Evolutionary conservation across 495 filamentous ascomycete genomes (phyloP).

Genomic region (Darksidea phi): DNA sequence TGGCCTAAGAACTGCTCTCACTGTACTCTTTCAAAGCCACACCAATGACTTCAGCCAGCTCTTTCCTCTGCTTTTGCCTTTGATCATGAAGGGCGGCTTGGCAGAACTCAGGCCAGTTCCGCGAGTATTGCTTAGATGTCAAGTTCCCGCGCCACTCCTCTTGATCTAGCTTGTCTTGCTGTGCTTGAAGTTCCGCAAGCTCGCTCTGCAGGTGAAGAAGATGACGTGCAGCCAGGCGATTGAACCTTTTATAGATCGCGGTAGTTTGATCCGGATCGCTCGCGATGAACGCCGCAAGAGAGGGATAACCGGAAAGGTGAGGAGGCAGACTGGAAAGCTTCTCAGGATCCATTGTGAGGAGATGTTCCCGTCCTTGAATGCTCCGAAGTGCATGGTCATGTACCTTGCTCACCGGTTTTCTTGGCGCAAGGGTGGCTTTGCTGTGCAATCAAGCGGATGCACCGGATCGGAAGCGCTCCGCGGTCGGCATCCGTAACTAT

Average conservation of each 20-base stretch:
- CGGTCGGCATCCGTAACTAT: neutral
- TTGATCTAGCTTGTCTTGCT: slow-evolving; percentile 16
- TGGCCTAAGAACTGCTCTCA: neutral
- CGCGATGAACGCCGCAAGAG: slow-evolving; percentile 24
- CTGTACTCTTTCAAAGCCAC: slow-evolving; percentile 17
- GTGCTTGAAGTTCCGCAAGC: slow-evolving; percentile 9
- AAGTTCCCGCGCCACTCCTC: neutral
- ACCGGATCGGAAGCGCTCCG: neutral
- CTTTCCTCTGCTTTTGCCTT: slow-evolving; percentile 13
- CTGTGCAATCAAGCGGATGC: neutral
- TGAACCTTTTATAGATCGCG: slow-evolving; percentile 24
- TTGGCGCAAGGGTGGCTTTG: neutral
- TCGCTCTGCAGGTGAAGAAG: slow-evolving; percentile 26
- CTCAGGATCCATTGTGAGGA: neutral
- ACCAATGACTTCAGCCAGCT: slow-evolving; percentile 6
- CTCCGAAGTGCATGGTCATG: neutral
- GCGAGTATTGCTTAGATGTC: slow-evolving; percentile 1
- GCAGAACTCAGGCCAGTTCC: slow-evolving; percentile 15
- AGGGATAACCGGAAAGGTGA: slow-evolving; percentile 10
- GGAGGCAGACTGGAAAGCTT: neutral
- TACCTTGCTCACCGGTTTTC: neutral
- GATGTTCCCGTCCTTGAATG: neutral
- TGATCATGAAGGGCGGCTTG: slow-evolving; percentile 1
- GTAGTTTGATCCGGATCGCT: slow-evolving; percentile 17
- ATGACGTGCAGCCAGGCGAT: slow-evolving; percentile 16